Evolutionary conservation across 2,329 filamentous ascomycete genomes (phyloP), one percentile per base, ranked within the genome.

Genomic region (Fusarium sp.): DNA sequence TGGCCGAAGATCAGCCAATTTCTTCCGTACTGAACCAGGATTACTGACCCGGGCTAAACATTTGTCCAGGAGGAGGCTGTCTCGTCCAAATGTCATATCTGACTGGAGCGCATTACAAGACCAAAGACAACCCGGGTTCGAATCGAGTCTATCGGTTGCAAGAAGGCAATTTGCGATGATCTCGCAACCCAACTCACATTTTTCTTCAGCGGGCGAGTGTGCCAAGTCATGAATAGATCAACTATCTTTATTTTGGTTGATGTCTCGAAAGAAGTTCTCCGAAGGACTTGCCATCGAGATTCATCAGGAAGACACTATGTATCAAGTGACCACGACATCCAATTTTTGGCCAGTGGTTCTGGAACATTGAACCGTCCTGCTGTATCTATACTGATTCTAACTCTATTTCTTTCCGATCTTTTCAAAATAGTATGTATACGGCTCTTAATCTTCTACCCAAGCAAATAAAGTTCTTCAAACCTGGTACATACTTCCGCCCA

Each of bases 1-100:
- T 65, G 58, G 30, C 68, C 68, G 5, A 60, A 32, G 7, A 65
- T 71, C 14, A 69, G 54, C 29, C 54, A 46, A 8, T 71, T 71
- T 29, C 6, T 71, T 3, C 68, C 68, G 8, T 71, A 71, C 38
- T 71, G 11, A 65, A 9, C 18, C n/a, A 6, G 8, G 10, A 8
- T 16, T 8, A 15, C 10, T 22, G 15, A 8, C 27, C 4, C 18
- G 14, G 14, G 8, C 3, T 38, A n/a, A 38, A n/a, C 9, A 6
- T 38, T n/a, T 38, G 18, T n/a, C 34, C 5, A 16, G 5, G 18
- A 11, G 34, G 18, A 38, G 3, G 16, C 34, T 3, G 18, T 11
- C 9, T 15, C 29, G 5, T 30, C 12, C 3, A 15, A 30, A 30
- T 30, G 29, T 30, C 29, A 6, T 4, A 7, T 29, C 25, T 27